A percentile compares a stretch with the other conserved stretches of the same genome.
phyloP scores from a whole-genome alignment of 176 grass and related monocot genomes.

The Rhynchospora breviuscula region DNA sequence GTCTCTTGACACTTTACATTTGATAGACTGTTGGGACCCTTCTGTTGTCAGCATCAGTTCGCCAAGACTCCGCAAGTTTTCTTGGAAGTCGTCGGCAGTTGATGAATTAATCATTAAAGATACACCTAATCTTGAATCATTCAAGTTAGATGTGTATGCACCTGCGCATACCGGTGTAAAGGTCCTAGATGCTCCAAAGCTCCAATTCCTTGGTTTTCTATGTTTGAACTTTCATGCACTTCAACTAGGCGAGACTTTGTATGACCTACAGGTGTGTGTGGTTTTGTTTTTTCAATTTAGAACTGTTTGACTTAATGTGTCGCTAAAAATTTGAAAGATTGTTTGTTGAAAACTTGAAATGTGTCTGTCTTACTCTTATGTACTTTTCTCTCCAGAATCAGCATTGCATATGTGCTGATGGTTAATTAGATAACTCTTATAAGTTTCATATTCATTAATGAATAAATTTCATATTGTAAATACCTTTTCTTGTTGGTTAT shows the following conservation, averaged over 20 bases:
- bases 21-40: not conserved
- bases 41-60: not conserved
- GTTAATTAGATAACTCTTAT: too few species aligned
- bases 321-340: not conserved
- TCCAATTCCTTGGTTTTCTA: not conserved
- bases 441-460: too few species aligned
- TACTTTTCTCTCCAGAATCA: too few species aligned
- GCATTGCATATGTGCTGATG: too few species aligned
- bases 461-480: too few species aligned
- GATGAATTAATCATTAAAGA: not conserved
- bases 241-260: not conserved
- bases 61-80: not conserved
- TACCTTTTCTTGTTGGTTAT: too few species aligned
- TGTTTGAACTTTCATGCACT: not conserved
- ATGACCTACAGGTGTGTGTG: not conserved
- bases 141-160: not conserved
- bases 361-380: too few species aligned
- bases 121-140: not conserved
- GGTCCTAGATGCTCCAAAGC: not conserved
- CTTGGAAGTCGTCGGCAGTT: not conserved
- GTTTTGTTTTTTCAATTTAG: not conserved
- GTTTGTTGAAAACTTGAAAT: too few species aligned
- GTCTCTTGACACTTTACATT: not conserved
- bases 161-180: not conserved
- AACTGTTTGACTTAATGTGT: not conserved